Evolutionary conservation across 257 asterid species (phyloP), one percentile per base, ranked within the genome.

Genomic region (Nicotiana obtusifolia): DNA sequence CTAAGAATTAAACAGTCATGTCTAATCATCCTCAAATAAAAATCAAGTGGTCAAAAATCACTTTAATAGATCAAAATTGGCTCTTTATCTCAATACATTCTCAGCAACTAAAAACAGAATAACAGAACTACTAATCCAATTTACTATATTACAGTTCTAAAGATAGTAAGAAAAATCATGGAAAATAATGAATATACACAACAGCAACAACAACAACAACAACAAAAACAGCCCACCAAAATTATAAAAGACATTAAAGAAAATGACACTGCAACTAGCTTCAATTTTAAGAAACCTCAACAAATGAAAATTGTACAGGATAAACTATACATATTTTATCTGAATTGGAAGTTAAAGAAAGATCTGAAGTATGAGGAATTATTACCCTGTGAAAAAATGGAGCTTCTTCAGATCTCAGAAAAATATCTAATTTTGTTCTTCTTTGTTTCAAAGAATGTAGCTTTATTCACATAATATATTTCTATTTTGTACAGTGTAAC

Each of bases 361-460:
- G 60, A 71, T 71, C 59, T 44, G 8, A 71, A 71, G 78, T 6
- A 71, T 20, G 20, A 71, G 24, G 31, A 71, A 57, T 22, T 73
- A 57, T 22, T 73, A 73, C 62, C 78, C 62, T 73, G 0, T 73
- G 8, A 31, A 7, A 17, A 71, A 44, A 22, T 71, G 20, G 20
- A 44, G 22, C 35, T 71, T 71, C 59, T 71, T 71, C 78, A 44
- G 78, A 71, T 71, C 78, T 71, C 59, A 71, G 78, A 41, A 41
- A 41, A 44, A 6, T 13, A 16, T 37, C 22, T 71, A 71, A 44
- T 44, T 44, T 44, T 71, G 20, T 22, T 22, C 5, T 22, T 49
- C 56, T 52, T 15, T 52, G 4, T 13, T 52, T 47, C 24, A 73
- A 73, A 73, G 41, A 73, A 14, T 24, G 79, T 24, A 73, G 5